phyloP scores from a whole-genome alignment of 495 filamentous ascomycete genomes.

The Letharia columbiana region DNA sequence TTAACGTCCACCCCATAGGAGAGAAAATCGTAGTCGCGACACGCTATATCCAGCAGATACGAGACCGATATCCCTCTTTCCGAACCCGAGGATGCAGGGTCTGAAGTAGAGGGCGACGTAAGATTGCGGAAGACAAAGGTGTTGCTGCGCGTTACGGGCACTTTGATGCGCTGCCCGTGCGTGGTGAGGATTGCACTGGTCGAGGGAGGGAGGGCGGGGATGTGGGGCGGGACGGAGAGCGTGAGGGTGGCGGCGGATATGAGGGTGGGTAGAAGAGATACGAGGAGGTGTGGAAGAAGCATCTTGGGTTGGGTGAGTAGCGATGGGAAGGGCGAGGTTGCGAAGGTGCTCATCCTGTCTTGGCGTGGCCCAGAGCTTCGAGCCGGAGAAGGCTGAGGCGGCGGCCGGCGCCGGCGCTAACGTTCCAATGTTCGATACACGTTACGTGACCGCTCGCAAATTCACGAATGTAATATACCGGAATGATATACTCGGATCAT shows the following conservation, averaged over 20 bases:
- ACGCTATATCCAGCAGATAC: conserved; percentile 75
- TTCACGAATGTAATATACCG: too few relatives aligned
- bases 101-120: conserved; percentile 15
- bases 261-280: conserved; percentile 34
- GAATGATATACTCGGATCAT: too few relatives aligned
- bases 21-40: conserved; percentile 61
- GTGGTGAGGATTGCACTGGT: conserved; percentile 50
- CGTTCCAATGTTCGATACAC: too few relatives aligned
- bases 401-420: too few relatives aligned
- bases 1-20: conserved; percentile 68
- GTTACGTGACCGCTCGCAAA: too few relatives aligned
- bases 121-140: conserved; percentile 64
- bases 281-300: conserved; percentile 33
- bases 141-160: conserved; percentile 55
- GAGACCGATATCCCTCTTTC: conserved; percentile 37
- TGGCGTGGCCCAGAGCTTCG: too few relatives aligned
- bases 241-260: conserved; percentile 56
- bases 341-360: background rate
- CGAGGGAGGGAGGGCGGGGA: conserved; percentile 52
- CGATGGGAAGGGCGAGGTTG: background rate
- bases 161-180: conserved; percentile 42
- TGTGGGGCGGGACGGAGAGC: conserved; percentile 36
- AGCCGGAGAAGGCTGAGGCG: too few relatives aligned
- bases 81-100: conserved; percentile 18
- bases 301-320: background rate